phyloP scores from a whole-genome alignment of 305 asterid genomes.

The Solanum hybrid region DNA sequence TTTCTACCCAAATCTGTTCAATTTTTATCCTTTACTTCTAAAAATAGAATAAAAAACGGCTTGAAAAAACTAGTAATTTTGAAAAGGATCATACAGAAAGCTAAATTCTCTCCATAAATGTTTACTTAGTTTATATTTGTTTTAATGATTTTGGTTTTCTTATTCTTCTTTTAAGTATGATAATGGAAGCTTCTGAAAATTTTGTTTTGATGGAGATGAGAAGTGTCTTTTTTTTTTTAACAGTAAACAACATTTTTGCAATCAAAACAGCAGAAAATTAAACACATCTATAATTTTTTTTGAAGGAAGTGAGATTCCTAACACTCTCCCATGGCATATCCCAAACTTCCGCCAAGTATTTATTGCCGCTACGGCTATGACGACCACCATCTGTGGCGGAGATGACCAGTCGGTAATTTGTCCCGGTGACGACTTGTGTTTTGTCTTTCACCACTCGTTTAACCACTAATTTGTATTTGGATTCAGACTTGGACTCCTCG shows the following conservation, averaged over 20 bases:
- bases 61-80: no score
- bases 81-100: no score
- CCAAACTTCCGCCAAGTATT: slow-evolving; percentile 10
- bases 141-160: no score
- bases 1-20: no score
- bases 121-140: no score
- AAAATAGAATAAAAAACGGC: no score
- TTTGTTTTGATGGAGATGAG: no score
- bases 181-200: no score
- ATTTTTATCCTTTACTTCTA: no score
- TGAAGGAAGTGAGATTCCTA: slow-evolving; percentile 27
- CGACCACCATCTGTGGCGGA: slow-evolving; percentile 20
- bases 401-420: slow-evolving; percentile 30
- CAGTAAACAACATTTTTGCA: background rate
- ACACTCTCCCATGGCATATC: slow-evolving; percentile 14
- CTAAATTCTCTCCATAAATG: no score
- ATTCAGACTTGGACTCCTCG: background rate
- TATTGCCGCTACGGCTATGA: background rate
- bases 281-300: background rate
- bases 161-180: no score
- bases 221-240: no score
- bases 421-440: slow-evolving; percentile 33
- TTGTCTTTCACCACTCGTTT: slow-evolving; percentile 26
- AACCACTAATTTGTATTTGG: slow-evolving; percentile 11
- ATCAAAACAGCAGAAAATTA: background rate